A percentile compares a stretch with the other conserved stretches of the same genome.
Conservation (phyloP, 1,284 basidiomycete genomes). For the Ustilago xerochloae region DNA sequence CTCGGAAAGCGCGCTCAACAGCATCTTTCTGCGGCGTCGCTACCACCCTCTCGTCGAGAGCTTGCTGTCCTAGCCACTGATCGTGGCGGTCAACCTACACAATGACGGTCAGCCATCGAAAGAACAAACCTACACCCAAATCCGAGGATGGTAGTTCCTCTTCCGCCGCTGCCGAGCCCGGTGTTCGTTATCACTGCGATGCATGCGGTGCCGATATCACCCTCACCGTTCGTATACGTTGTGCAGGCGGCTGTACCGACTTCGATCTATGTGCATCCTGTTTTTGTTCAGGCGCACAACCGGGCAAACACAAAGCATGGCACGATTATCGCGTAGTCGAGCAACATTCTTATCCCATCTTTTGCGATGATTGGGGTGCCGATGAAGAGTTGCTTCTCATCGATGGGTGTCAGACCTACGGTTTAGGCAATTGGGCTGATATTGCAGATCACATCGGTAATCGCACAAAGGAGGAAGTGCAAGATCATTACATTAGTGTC, state of each 20-base stretch:
- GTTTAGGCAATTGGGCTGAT: conserved; percentile 96
- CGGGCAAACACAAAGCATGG: conserved; percentile 83
- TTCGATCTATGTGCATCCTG: conserved; percentile 73
- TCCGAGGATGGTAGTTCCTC: conserved; percentile 57
- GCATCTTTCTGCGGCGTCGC: not conserved
- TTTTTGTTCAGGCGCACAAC: conserved; percentile 91
- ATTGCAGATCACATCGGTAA: conserved; percentile 96
- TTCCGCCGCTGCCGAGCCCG: conserved; percentile 61
- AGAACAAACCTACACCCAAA: conserved; percentile 62
- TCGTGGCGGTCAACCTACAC: not conserved
- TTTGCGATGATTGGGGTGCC: conserved; percentile 94
- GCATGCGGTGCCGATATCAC: conserved; percentile 67
- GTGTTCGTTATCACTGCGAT: conserved; percentile 67
- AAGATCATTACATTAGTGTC: conserved; percentile 85
- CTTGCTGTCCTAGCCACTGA: not conserved
- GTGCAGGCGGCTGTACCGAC: conserved; percentile 67
- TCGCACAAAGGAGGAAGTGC: conserved; percentile 91
- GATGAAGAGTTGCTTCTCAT: conserved; percentile 95
- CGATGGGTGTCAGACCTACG: conserved; percentile 88
- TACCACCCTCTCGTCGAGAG: not conserved
- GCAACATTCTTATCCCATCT: conserved; percentile 97
- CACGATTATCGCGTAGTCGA: conserved; percentile 93
- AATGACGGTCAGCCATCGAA: conserved; percentile 68
- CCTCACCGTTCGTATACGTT: conserved; percentile 65
- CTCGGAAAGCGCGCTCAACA: too few species aligned